phyloP scores from a whole-genome alignment of 176 grass and related monocot genomes.

The Paspalum vaginatum region DNA sequence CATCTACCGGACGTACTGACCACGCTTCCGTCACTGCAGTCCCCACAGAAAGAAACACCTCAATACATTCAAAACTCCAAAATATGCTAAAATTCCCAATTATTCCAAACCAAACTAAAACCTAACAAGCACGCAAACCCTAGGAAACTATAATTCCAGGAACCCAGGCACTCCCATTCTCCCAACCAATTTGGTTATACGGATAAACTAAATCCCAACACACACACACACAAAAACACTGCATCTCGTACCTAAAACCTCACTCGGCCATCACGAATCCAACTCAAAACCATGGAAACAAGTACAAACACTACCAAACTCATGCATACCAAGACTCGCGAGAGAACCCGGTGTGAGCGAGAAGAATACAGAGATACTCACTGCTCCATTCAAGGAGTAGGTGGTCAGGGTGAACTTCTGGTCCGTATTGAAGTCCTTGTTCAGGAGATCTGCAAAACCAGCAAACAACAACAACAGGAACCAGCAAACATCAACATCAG shows the following conservation, averaged over 20 bases:
- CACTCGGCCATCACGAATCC: not conserved
- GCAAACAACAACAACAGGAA: not conserved
- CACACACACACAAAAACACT: not conserved
- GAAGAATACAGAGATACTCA: constrained; percentile 42
- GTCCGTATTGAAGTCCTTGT: constrained; percentile 61
- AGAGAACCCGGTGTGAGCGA: not conserved
- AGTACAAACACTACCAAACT: not conserved
- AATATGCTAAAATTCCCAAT: not conserved
- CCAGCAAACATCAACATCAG: not conserved
- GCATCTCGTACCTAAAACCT: not conserved
- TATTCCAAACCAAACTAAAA: constrained; percentile 13
- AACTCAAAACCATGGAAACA: not conserved
- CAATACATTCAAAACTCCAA: not conserved
- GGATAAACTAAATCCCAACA: not conserved
- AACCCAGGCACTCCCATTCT: not conserved
- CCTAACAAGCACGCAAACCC: not conserved
- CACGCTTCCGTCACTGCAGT: not conserved
- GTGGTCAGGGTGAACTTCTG: constrained; percentile 63
- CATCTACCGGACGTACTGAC: not conserved
- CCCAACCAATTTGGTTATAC: constrained; percentile 14
- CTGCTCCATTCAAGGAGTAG: constrained; percentile 56
- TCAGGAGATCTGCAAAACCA: constrained; percentile 60
- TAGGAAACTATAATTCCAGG: not conserved
- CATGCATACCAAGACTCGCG: not conserved
- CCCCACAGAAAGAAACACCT: not conserved